Percentiles rank a stretch among this genome's conserved stretches.
Evolutionary conservation across 306 rosid species (phyloP).

Genomic region (Mimosa bimucronata): DNA sequence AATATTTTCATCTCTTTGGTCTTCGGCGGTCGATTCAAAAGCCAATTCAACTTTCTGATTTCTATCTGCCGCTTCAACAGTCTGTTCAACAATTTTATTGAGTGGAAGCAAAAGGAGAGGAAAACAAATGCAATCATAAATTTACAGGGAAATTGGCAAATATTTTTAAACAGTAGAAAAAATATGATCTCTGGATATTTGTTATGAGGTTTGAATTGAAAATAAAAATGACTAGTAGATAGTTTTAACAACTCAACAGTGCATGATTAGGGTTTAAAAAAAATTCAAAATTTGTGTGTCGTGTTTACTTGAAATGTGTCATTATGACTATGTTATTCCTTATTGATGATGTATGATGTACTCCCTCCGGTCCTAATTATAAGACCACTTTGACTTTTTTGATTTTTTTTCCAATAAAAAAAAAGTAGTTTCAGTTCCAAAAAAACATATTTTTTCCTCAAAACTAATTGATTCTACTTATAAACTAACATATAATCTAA

Average conservation of each 20-base stretch:
- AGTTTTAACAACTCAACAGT: not conserved
- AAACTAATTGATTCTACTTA: no score
- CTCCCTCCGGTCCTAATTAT: no score
- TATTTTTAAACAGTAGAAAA: not conserved
- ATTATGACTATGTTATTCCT: not conserved
- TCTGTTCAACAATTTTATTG: slow-evolving; percentile 3
- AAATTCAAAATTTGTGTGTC: not conserved
- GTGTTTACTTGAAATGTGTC: not conserved
- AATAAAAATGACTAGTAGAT: not conserved
- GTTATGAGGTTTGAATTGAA: not conserved
- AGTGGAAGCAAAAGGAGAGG: slow-evolving; percentile 5
- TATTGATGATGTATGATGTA: no score
- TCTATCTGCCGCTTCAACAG: slow-evolving; percentile 15
- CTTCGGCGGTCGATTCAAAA: not conserved
- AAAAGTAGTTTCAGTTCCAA: no score
- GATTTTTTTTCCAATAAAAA: no score
- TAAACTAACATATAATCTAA: no score
- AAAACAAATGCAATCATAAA: not conserved
- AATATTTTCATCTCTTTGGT: slow-evolving; percentile 10
- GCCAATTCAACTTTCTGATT: slow-evolving; percentile 1
- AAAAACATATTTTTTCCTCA: no score
- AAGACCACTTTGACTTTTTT: no score
- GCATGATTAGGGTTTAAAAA: not conserved
- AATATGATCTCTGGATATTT: not conserved
- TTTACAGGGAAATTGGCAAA: not conserved